A percentile compares a stretch with the other conserved stretches of the same genome.
Conservation (phyloP, 371 early-diverging fungal genomes). For the Globomyces sp. region DNA sequence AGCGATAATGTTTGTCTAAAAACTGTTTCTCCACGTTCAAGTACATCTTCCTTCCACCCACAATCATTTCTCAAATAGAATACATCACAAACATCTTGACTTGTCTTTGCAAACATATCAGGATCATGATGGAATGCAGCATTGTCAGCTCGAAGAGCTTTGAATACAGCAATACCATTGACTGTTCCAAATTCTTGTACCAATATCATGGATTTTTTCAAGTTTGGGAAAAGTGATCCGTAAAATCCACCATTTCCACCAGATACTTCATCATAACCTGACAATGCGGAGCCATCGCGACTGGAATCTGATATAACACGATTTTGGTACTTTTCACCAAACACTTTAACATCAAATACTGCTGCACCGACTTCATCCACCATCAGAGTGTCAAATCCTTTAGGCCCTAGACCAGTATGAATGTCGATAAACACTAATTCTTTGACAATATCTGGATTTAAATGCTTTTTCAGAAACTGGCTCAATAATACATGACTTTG, state of each 20-base stretch:
- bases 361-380: not conserved
- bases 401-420: conserved; percentile 4
- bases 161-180: not conserved
- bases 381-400: conserved; percentile 10
- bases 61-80: conserved; percentile 2
- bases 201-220: not conserved
- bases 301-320: not conserved
- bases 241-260: not conserved
- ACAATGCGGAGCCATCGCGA: not conserved
- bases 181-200: conserved; percentile 11
- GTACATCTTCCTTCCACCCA: not conserved
- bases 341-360: not conserved
- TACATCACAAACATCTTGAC: not conserved
- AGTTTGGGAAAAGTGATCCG: not conserved
- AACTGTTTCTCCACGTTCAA: not conserved
- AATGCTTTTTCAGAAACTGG: conserved; percentile 5
- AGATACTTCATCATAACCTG: not conserved
- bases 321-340: not conserved
- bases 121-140: not conserved
- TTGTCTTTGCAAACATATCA: not conserved
- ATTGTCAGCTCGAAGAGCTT: conserved; percentile 1
- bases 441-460: conserved; percentile 2
- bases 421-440: not conserved
- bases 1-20: not conserved
- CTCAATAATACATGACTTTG: conserved; percentile 2